Conservation (phyloP, 2,329 filamentous ascomycete genomes). For the Claviceps africana region DNA sequence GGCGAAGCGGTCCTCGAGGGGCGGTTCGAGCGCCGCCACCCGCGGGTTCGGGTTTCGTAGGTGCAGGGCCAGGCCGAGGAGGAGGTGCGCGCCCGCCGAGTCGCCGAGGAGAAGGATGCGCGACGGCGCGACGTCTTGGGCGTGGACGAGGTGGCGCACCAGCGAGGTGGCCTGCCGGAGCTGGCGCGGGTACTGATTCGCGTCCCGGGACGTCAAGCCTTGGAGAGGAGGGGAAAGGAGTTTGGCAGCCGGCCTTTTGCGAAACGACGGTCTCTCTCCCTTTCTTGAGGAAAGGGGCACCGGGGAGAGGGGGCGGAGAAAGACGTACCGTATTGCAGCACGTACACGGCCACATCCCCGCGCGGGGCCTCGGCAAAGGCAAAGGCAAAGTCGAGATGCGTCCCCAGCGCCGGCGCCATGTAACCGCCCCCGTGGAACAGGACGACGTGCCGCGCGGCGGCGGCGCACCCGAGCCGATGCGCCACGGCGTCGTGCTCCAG, state of each 20-base stretch:
- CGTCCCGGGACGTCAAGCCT: not conserved
- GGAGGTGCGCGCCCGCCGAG: conserved; percentile 4
- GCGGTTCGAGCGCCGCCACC: not conserved
- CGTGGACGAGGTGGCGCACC: conserved; percentile 1
- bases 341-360: not conserved
- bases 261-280: too few relatives aligned
- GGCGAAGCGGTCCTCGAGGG: not conserved
- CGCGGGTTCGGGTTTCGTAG: conserved; percentile 1
- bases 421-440: conserved; percentile 5
- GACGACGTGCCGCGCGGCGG: not conserved
- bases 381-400: conserved; percentile 3
- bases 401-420: conserved; percentile 1
- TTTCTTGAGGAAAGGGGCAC: not conserved
- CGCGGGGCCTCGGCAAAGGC: not conserved
- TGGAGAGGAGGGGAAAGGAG: too few relatives aligned
- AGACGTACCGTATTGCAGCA: conserved; percentile 3
- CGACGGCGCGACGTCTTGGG: not conserved
- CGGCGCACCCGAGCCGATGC: not conserved
- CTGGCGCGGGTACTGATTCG: conserved; percentile 4
- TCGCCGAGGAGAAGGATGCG: conserved; percentile 4
- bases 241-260: not conserved
- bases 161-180: conserved; percentile 3
- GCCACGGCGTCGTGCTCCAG: conserved; percentile 1
- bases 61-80: conserved; percentile 3
- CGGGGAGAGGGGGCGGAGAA: not conserved